Conservation (phyloP, 1,284 basidiomycete genomes). For the Trametes pubescens region DNA sequence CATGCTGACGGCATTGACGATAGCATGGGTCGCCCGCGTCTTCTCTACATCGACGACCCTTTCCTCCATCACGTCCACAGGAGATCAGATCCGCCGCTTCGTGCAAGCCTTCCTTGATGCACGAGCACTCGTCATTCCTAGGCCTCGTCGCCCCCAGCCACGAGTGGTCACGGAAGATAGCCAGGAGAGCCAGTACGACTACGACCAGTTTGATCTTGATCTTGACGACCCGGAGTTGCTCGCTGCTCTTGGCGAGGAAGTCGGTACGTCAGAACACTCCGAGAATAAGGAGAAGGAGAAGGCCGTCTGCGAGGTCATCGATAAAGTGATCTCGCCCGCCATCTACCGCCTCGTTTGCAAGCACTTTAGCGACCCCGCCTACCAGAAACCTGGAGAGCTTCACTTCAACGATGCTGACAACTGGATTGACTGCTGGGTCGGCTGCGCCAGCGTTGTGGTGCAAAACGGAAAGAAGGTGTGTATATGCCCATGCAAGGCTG, state of each 20-base stretch:
- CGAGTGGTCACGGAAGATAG: conserved; percentile 46
- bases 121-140: conserved; percentile 60
- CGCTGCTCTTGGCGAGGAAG: conserved; percentile 56
- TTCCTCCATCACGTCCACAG: conserved; percentile 48
- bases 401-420: conserved; percentile 49
- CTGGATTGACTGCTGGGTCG: conserved; percentile 83
- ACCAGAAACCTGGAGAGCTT: conserved; percentile 41
- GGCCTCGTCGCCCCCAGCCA: conserved; percentile 49
- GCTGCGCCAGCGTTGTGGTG: conserved; percentile 74
- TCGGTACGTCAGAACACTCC: conserved; percentile 34
- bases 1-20: conserved; percentile 16
- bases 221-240: conserved; percentile 68
- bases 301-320: conserved; percentile 56
- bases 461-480: conserved; percentile 54
- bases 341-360: conserved; percentile 72
- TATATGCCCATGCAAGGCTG: not conserved
- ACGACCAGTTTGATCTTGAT: conserved; percentile 61
- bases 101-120: conserved; percentile 74
- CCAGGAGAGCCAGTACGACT: conserved; percentile 83
- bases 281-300: conserved; percentile 51
- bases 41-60: conserved; percentile 56
- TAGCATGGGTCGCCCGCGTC: conserved; percentile 72
- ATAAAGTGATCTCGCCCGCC: conserved; percentile 60
- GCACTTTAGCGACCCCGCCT: conserved; percentile 48
- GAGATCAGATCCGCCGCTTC: conserved; percentile 63